Conservation (phyloP, 1,139 yeast genomes). For the Suhomyces bribrorum region DNA sequence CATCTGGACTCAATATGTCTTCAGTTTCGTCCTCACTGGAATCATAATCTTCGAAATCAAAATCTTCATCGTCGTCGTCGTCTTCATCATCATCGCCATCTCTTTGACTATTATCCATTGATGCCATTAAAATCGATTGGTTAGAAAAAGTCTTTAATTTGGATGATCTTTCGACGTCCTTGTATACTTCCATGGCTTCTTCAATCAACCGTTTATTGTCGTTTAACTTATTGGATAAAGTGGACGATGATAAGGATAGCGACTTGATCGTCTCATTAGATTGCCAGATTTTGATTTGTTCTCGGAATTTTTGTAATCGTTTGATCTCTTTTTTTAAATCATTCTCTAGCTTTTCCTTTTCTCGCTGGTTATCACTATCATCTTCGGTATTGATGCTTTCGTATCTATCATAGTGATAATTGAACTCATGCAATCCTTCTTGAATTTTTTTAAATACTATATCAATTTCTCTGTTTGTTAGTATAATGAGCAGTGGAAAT, state of each 20-base stretch:
- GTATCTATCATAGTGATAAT: conserved; percentile 48
- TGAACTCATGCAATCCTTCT: conserved; percentile 33
- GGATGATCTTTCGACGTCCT: conserved; percentile 47
- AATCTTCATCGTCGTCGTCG: conserved; percentile 17
- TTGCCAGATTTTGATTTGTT: conserved; percentile 34
- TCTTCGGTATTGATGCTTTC: conserved; percentile 34
- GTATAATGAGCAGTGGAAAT: too few species aligned
- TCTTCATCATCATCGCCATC: conserved; percentile 22
- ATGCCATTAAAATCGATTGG: conserved; percentile 49
- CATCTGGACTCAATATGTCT: conserved; percentile 34
- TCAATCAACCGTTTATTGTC: conserved; percentile 47
- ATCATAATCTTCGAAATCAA: conserved; percentile 18
- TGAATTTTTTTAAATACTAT: conserved; percentile 30
- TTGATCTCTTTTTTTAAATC: conserved; percentile 32
- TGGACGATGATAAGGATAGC: conserved; percentile 16
- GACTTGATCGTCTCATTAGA: conserved; percentile 43
- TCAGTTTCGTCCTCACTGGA: conserved; percentile 23
- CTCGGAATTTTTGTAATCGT: conserved; percentile 30
- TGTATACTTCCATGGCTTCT: conserved; percentile 52
- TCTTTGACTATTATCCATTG: conserved; percentile 32
- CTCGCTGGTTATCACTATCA: conserved; percentile 32
- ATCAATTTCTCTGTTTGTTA: conserved; percentile 25
- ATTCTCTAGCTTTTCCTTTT: conserved; percentile 27
- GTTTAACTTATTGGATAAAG: conserved; percentile 30
- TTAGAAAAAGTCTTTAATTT: conserved; percentile 50